Percentiles rank a stretch among this genome's conserved stretches.
phyloP scores from a whole-genome alignment of 2,329 filamentous ascomycete genomes.

The Leptographium flavum region DNA sequence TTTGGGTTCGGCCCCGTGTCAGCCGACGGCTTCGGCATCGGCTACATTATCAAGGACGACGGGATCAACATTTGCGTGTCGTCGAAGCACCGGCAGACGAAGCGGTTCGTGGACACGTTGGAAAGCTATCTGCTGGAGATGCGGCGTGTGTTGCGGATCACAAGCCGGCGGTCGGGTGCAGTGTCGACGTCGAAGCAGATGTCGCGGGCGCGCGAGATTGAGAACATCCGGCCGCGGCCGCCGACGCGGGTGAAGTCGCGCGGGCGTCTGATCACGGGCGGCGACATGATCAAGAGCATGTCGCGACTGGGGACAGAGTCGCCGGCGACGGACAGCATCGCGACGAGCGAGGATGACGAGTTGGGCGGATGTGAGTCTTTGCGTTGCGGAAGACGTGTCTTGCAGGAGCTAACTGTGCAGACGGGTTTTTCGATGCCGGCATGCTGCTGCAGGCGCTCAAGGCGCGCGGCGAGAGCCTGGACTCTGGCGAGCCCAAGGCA shows the following conservation, averaged over 20 bases:
- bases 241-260: conserved; percentile 49
- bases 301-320: conserved; percentile 33
- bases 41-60: conserved; percentile 97
- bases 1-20: conserved; percentile 95
- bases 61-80: conserved; percentile 81
- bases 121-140: conserved; percentile 89
- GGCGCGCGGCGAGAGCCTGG: conserved; percentile 43
- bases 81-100: conserved; percentile 87
- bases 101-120: conserved; percentile 74
- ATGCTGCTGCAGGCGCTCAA: conserved; percentile 86
- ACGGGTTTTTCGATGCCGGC: conserved; percentile 94
- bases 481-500: conserved; percentile 35
- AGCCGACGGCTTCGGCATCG: conserved; percentile 89
- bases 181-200: conserved; percentile 23
- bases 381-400: background rate
- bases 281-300: conserved; percentile 27
- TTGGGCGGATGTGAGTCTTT: conserved; percentile 72
- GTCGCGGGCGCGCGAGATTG: conserved; percentile 40
- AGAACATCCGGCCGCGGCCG: conserved; percentile 23
- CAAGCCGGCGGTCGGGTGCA: conserved; percentile 31
- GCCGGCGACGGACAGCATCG: conserved; percentile 53
- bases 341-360: conserved; percentile 72
- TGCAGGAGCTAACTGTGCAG: conserved; percentile 28
- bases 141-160: conserved; percentile 64
- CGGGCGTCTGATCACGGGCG: conserved; percentile 55